Evolutionary conservation across 768 basidiomycete species (phyloP), one percentile per base, ranked within the genome.

Genomic region (Cyathus striatus): DNA sequence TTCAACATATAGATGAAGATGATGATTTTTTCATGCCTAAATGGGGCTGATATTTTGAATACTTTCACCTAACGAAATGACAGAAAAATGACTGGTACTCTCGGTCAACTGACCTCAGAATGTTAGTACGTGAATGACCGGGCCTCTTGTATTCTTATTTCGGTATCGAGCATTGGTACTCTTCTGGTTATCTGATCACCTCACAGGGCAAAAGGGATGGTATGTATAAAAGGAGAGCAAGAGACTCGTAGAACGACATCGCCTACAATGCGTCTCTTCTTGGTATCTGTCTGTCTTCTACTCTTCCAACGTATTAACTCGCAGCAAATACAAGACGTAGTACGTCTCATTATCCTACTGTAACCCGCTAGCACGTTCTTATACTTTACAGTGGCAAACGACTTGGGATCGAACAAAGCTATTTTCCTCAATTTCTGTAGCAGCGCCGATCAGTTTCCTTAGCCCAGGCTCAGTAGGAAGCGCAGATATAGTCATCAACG

Each of bases 401-500:
- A 75, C 70, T 14, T 75, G 72, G 75, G 73, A 76, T 52, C 62
- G 69, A 26, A 61, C 68, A 13, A 67, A 64, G 40, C 70, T 79
- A 23, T 75, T 83, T 60, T 76, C 74, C 0, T 74, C 71, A 2
- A 54, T 73, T 1, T 58, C 62, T 2, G 65, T 64, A 18, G 64
- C 68, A 6, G 61, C 69, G 7, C 73, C 76, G 12, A 78, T 84
- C 47, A 78, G 75, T 54, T 86, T 83, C 49, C 67, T 49, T 4
- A 56, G 69, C 16, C 80, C 83, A 6, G 78, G 83, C 0, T 40
- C 75, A 4, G 70, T 70, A 30, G 81, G 71, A 3, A 66, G 63
- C 33, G 84, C 83, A 0, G 75, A 86, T 55, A 86, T 88, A 40
- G 68, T 70, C 34, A 60, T 89, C 13, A 58, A 78, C 39, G 83